Evolutionary conservation across 345 rosid species (phyloP), one percentile per base, ranked within the genome.

Genomic region (Heritiera littoralis): DNA sequence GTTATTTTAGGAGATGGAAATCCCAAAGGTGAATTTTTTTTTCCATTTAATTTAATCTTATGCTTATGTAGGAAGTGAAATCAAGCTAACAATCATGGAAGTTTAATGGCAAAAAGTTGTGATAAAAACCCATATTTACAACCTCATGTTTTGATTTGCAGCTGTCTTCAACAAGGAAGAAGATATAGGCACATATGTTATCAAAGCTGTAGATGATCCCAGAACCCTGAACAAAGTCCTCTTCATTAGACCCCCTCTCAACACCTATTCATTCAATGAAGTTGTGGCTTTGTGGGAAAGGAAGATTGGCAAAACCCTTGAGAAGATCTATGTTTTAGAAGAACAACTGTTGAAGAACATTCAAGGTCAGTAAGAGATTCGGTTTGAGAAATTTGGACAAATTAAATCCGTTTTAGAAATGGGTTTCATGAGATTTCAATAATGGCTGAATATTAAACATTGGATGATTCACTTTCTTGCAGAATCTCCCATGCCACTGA

Each of bases 231-330:
- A 91, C 86, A 91, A 88, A 82, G 82, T 79, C 65, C 67, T 92
- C 52, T 86, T 81, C 81, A 74, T 91, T 41, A 81, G 81, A 72
- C 94, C 93, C 51, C 88, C 90, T 2, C 81, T 65, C 79, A 90
- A 92, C 82, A 83, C 78, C 6, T 78, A 80, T 80, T 86, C 93
- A 0, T 86, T 87, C 82, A 87, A 89, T 54, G 90, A 92, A 7
- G 79, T 91, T 5, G 86, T 88, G 5, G 79, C 89, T 41, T 43
- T 91, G 81, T 92, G 95, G 97, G 97, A 92, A 86, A 89, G 83
- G 83, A 92, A 88, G 81, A 89, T 91, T 17, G 89, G 89, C 52
- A 91, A 80, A 75, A 86, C 85, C 56, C 86, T 89, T 15, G 89
- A 89, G 76, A 89, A 81, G 80, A 80, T 65, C 63, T 85, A 86